Base-by-base conservation (phyloP, 1,284 basidiomycete genomes). In the Sporisorium sorghi region DNA sequence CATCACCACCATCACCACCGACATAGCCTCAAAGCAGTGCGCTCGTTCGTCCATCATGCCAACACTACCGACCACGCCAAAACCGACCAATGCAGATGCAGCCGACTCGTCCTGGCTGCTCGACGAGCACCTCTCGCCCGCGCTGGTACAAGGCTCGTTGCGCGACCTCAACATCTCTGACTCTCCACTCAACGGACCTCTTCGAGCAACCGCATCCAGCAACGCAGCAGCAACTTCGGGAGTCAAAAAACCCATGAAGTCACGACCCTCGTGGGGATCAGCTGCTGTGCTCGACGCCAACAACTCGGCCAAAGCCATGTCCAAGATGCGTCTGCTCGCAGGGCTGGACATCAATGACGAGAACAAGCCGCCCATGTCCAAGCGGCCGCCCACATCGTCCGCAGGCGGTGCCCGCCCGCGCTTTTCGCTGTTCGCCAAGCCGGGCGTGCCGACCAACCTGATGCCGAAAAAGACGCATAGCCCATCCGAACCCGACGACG, bases 391-490 rank as follows among this genome's bases (percentile, higher is more conserved):
- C 33, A 19, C 48, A 21, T 32, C 55, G 19, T 44, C 66, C 7
- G 35, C 59, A 17, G 60, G 57, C 3, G 62, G 49, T 7, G 61
- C 33, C 17, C 35, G 72, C 32, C 72, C 72, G 7, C 59, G 72
- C 12, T 74, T 74, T 40, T 69, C 66, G 39, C 66, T 74, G n/a
- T 74, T 74, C 17, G 72, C 66, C 32, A 74, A 74, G 33, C 62
- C 65, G 19, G 72, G 72, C 54, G 58, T 69, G 4, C 72, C 72
- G 1, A 74, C 72, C 55, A 62, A 62, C 39, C 26, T 69, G 23
- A 48, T 65, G 39, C 58, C 66, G 26, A 74, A 69, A 47, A 69
- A 69, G 33, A 14, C 53, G 11, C 49, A 44, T 23, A 47, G 52
- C 21, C 50, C 51, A 10, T 51, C 47, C 3, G 52, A 64, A 42